Percentiles rank a stretch among this genome's conserved stretches.
These are phyloP conservation scores for Capsella rubella DNA, from an alignment of 441 rosid genomes.

Conservation along the genomic window DNA sequence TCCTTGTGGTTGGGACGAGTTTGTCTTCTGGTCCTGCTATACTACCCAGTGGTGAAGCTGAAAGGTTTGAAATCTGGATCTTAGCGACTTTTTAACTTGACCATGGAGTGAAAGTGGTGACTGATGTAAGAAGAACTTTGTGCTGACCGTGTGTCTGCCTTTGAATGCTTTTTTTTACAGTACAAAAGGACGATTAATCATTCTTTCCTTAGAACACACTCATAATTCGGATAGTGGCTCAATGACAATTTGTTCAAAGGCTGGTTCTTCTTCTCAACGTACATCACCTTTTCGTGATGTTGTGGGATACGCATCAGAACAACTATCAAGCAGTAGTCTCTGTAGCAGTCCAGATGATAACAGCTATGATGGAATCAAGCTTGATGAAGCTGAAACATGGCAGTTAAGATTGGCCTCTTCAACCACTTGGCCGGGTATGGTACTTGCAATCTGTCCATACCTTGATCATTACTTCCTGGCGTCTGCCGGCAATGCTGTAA, in stretches of 20 bases:
- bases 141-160: conserved; percentile 38
- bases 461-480: conserved; percentile 90
- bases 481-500: conserved; percentile 98
- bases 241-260: conserved; percentile 71
- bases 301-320: conserved; percentile 76
- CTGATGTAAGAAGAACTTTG: conserved; percentile 25
- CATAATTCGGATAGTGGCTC: conserved; percentile 87
- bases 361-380: conserved; percentile 83
- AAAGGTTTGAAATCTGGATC: conserved; percentile 64
- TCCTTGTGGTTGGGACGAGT: conserved; percentile 91
- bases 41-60: conserved; percentile 98
- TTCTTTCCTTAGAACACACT: conserved; percentile 72
- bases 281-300: conserved; percentile 89
- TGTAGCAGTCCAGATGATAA: conserved; percentile 89
- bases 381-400: conserved; percentile 90
- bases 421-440: conserved; percentile 80
- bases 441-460: conserved; percentile 93
- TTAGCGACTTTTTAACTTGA: conserved; percentile 28
- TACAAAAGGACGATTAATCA: conserved; percentile 90
- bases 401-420: conserved; percentile 70
- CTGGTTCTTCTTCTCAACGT: conserved; percentile 76
- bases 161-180: conserved; percentile 49
- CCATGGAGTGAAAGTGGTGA: conserved; percentile 22
- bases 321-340: conserved; percentile 81
- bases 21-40: conserved; percentile 90